Evolutionary conservation across 495 filamentous ascomycete species (phyloP).

Genomic region (Penicillium ochrochloron): DNA sequence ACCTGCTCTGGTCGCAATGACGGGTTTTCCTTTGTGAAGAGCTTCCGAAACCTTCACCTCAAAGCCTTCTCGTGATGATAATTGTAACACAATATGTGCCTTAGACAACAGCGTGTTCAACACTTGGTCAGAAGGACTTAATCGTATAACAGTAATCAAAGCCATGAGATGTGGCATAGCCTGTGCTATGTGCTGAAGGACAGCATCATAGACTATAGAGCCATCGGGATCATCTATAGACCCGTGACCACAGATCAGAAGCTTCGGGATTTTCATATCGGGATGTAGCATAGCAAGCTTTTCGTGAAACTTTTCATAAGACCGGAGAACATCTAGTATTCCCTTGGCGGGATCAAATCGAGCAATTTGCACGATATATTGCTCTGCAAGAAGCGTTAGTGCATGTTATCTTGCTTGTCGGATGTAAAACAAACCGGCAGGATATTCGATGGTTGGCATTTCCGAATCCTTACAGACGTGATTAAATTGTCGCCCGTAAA

Average conservation of each 20-base stretch:
- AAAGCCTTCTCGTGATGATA: conserved; percentile 74
- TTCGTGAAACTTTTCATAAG: neutral
- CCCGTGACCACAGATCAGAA: conserved; percentile 49
- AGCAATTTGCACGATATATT: conserved; percentile 6
- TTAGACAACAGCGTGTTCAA: conserved; percentile 69
- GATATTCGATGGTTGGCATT: conserved; percentile 61
- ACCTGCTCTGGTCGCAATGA: conserved; percentile 11
- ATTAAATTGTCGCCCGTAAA: conserved; percentile 69
- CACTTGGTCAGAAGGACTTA: conserved; percentile 72
- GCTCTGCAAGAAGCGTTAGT: neutral
- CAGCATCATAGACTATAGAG: conserved; percentile 38
- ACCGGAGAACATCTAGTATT: neutral
- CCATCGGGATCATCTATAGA: conserved; percentile 11
- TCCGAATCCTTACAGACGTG: conserved; percentile 48
- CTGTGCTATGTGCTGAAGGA: conserved; percentile 61
- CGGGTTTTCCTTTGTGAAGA: conserved; percentile 56
- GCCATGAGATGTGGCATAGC: conserved; percentile 48
- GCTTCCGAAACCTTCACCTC: conserved; percentile 79
- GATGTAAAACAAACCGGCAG: conserved; percentile 37
- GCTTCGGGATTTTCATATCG: conserved; percentile 73
- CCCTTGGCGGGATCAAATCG: conserved; percentile 7
- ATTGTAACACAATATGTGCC: conserved; percentile 66
- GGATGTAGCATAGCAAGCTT: conserved; percentile 50
- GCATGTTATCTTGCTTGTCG: neutral
- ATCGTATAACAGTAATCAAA: conserved; percentile 68